Conservation (phyloP, 345 rosid genomes). For the Sapria himalayana region DNA sequence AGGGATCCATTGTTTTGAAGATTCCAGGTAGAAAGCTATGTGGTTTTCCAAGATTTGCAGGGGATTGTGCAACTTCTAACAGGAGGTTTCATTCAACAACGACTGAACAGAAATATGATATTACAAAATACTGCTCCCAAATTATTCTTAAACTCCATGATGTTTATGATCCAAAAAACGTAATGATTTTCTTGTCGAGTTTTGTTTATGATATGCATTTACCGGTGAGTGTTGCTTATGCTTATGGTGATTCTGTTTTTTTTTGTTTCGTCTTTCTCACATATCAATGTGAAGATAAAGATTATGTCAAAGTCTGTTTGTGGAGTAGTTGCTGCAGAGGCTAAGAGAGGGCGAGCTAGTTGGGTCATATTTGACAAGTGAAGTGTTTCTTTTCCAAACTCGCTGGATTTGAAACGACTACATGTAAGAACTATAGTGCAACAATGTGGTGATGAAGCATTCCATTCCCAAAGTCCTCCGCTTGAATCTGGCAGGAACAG, state of each 20-base stretch:
- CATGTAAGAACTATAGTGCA: slow-evolving; percentile 92
- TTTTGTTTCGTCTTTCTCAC: slow-evolving; percentile 3
- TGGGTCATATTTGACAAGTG: slow-evolving; percentile 98
- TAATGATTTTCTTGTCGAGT: slow-evolving; percentile 5
- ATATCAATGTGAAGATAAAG: slow-evolving; percentile 84
- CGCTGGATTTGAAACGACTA: slow-evolving; percentile 64
- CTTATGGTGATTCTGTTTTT: slow-evolving; percentile 7
- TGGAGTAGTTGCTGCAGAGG: slow-evolving; percentile 77
- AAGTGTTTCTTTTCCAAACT: too few relatives aligned
- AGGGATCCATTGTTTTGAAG: too few relatives aligned
- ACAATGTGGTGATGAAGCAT: slow-evolving; percentile 86
- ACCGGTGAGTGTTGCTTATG: slow-evolving; percentile 2
- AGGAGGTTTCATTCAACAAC: slow-evolving; percentile 44
- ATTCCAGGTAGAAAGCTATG: slow-evolving; percentile 69
- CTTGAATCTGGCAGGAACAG: slow-evolving; percentile 74
- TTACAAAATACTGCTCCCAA: slow-evolving; percentile 83
- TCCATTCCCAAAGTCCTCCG: slow-evolving; percentile 88
- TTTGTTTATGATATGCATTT: slow-evolving; percentile 4
- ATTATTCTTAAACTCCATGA: slow-evolving; percentile 97
- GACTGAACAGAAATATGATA: slow-evolving; percentile 54
- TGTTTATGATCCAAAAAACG: slow-evolving; percentile 96
- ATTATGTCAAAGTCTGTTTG: slow-evolving; percentile 74
- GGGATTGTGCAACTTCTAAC: slow-evolving; percentile 81
- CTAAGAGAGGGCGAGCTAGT: slow-evolving; percentile 49
- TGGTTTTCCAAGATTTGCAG: slow-evolving; percentile 78